Conservation (phyloP, 1,284 basidiomycete species). For the Erythrobasidium hasegawianum region DNA sequence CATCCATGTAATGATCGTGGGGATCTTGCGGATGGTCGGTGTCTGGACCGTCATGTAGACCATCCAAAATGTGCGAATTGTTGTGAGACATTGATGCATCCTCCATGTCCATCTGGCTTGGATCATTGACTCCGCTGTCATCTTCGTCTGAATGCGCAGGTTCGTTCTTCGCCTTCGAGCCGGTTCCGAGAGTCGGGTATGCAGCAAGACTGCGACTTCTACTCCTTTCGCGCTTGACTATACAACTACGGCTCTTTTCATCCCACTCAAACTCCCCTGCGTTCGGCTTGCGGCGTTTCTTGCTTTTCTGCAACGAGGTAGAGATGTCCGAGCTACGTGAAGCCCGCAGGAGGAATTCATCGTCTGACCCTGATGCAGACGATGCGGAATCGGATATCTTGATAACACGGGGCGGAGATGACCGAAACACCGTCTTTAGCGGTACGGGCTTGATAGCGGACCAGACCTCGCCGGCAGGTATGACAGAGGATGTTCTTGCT, state of each 20-base stretch:
- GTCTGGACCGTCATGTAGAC: not conserved
- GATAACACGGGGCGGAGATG: slow-evolving; percentile 17
- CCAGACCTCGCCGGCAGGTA: not conserved
- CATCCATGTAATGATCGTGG: not conserved
- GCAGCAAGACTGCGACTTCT: slow-evolving; percentile 28
- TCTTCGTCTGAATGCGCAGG: not conserved
- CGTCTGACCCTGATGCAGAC: slow-evolving; percentile 13
- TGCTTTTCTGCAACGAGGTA: not conserved
- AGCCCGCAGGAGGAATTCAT: slow-evolving; percentile 15
- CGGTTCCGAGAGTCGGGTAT: not conserved
- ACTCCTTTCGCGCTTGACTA: slow-evolving; percentile 27
- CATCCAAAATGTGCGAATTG: not conserved
- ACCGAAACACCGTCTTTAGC: slow-evolving; percentile 19
- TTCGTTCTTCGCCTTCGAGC: not conserved
- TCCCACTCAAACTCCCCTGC: slow-evolving; percentile 31
- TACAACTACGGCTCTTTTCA: slow-evolving; percentile 18
- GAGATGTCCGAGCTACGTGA: not conserved
- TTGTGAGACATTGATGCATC: not conserved
- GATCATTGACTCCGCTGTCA: not conserved
- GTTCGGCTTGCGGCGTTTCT: slow-evolving; percentile 13
- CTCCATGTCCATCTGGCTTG: slow-evolving; percentile 8
- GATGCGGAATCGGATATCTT: slow-evolving; percentile 8
- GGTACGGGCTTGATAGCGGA: slow-evolving; percentile 29
- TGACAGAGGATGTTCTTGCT: slow-evolving; percentile 11
- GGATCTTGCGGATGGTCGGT: not conserved